Evolutionary conservation across 73 alveolate genomes (phyloP), one percentile per base, ranked within the genome.

Genomic region (Paramecium sexaurelia): DNA sequence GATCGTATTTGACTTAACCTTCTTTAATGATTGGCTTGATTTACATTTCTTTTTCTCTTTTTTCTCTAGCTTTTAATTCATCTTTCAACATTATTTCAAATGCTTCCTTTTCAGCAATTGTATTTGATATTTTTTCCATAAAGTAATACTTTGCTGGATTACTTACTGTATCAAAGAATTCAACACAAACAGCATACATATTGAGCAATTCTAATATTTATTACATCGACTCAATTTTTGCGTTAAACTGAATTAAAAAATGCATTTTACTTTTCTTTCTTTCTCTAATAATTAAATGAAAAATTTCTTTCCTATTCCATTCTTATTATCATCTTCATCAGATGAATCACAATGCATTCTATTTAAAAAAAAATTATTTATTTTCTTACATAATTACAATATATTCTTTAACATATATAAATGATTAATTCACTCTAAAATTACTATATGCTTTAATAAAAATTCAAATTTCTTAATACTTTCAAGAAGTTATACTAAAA

Each of bases 71-170:
- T 22, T 5, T 24, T 7, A 24, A 7, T 45, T 78, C 90, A 29
- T 78, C 68, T 43, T 78, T 29, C 6, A 78, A 43, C 43, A 78
- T 78, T 39, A 78, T 13, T 45, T 78, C 90, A 41, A 41, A 78
- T 19, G 90, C 90, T 11, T 78, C 90, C 17, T 45, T 45, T 19
- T 78, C 90, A 2, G 90, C 90, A 78, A 78, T 39, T 6, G 90
- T 33, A 40, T 41, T 39, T 6, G 68, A 45, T 7, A 78, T 78
- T 32, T 78, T 78, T 78, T 78, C 90, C 68, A 78, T 78, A 43
- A 78, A 78, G 24, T 78, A 78, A 15, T 43, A 78, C 32, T 78
- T 78, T 8, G 47, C 90, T 17, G 90, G 90, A 22, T 78, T 78
- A 8, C 75, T 55, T 19, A 78, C 20, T 1, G 90, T 43, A 33